Conservation (phyloP, 345 rosid species). For the Melaleuca quinquenervia region DNA sequence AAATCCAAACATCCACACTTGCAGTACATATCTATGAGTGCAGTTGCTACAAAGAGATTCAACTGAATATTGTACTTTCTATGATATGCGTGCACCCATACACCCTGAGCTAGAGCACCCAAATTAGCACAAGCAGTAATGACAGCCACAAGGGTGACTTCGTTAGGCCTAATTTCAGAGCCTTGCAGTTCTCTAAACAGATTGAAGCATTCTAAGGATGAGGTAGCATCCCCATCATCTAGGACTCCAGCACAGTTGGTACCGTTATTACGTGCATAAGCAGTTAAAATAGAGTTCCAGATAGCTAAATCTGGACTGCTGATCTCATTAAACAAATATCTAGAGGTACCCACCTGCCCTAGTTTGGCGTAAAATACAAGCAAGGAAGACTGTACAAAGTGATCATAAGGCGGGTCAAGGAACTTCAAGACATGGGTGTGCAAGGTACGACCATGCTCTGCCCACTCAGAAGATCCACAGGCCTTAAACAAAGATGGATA, state of each 20-base stretch:
- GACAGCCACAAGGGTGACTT: conserved; percentile 47
- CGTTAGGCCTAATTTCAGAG: conserved; percentile 38
- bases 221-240: not conserved
- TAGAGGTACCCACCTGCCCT: conserved; percentile 36
- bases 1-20: conserved; percentile 33
- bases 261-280: conserved; percentile 18
- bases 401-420: conserved; percentile 30
- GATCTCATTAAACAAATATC: conserved; percentile 40
- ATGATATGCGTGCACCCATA: conserved; percentile 47
- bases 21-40: conserved; percentile 28
- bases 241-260: not conserved
- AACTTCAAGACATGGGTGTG: conserved; percentile 51
- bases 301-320: conserved; percentile 43
- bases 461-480: conserved; percentile 27
- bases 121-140: conserved; percentile 44
- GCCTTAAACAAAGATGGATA: conserved; percentile 67
- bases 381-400: conserved; percentile 43
- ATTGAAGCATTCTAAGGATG: conserved; percentile 15
- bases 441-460: conserved; percentile 33
- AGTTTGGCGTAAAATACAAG: conserved; percentile 39
- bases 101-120: conserved; percentile 37
- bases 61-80: conserved; percentile 24
- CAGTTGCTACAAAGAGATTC: conserved; percentile 42
- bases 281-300: conserved; percentile 53
- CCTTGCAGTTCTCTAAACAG: conserved; percentile 37